Evolutionary conservation across 257 asterid species (phyloP).

Genomic region (Handroanthus guayacan): DNA sequence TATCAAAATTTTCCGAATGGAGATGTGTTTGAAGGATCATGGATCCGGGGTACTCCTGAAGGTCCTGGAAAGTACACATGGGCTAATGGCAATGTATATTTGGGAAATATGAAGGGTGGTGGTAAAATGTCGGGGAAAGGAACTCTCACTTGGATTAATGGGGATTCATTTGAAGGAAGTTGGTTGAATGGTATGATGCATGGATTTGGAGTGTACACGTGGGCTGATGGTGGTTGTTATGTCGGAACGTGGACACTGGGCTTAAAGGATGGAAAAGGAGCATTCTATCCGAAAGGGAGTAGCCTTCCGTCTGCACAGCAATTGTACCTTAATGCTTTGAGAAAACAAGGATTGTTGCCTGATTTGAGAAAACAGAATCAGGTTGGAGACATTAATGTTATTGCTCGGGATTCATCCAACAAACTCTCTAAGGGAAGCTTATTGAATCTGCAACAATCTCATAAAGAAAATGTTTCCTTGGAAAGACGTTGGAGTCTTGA

Average conservation of each 20-base stretch:
- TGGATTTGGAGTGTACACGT: constrained; percentile 69
- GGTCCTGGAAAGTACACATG: constrained; percentile 77
- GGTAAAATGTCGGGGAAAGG: constrained; percentile 78
- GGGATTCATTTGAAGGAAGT: constrained; percentile 66
- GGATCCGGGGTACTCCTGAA: constrained; percentile 75
- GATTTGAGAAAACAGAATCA: constrained; percentile 64
- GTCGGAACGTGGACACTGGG: constrained; percentile 76
- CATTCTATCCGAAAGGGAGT: constrained; percentile 71
- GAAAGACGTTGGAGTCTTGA: constrained; percentile 80
- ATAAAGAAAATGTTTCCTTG: constrained; percentile 45
- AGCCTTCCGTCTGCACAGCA: constrained; percentile 61
- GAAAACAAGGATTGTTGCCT: constrained; percentile 71
- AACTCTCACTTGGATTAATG: constrained; percentile 72
- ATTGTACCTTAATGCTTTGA: constrained; percentile 62
- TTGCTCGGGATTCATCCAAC: constrained; percentile 38
- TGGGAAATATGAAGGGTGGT: constrained; percentile 67
- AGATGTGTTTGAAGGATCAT: constrained; percentile 69
- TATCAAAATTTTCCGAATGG: constrained; percentile 62
- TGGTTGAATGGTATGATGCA: constrained; percentile 72
- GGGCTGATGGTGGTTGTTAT: constrained; percentile 68
- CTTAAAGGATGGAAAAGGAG: constrained; percentile 77
- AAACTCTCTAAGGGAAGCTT: constrained; percentile 42
- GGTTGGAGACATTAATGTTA: constrained; percentile 53
- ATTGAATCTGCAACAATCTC: constrained; percentile 57
- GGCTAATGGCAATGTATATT: constrained; percentile 66